A percentile compares a stretch with the other conserved stretches of the same genome.
These are phyloP conservation scores for Dipodascus albidus DNA, from an alignment of 805 yeast species.

Conservation along the genomic window DNA sequence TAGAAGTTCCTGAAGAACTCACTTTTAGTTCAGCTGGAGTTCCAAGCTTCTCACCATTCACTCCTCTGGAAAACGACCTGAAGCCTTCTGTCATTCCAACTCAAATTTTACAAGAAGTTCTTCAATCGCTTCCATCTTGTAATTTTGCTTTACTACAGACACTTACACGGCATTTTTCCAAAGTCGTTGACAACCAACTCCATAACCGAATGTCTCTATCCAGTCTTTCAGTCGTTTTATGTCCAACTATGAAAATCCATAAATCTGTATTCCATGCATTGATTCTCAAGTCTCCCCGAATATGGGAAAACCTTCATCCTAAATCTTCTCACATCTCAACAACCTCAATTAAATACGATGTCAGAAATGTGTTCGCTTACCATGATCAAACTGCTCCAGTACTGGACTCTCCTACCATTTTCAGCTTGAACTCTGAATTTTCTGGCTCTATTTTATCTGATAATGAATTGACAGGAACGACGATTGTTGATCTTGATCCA, in stretches of 20 bases:
- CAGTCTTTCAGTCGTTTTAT: conserved; percentile 21
- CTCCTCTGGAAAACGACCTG: neutral
- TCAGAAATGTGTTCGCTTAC: neutral
- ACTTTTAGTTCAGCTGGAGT: neutral
- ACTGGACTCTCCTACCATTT: neutral
- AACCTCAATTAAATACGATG: neutral
- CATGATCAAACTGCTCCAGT: neutral
- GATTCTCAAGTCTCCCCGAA: conserved; percentile 11
- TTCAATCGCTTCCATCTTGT: conserved; percentile 9
- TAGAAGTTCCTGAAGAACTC: neutral
- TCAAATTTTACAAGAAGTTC: conserved; percentile 12
- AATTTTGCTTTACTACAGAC: conserved; percentile 18
- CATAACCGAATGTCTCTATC: conserved; percentile 22
- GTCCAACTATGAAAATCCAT: conserved; percentile 22
- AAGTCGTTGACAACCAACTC: conserved; percentile 12
- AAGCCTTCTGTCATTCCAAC: neutral
- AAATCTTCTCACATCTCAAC: neutral
- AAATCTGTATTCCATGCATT: conserved; percentile 16
- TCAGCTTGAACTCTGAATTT: neutral
- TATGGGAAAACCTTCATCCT: conserved; percentile 11
- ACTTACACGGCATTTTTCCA: conserved; percentile 18
- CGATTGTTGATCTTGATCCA: neutral
- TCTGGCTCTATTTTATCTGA: neutral
- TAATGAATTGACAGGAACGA: neutral
- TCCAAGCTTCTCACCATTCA: neutral